Conservation (phyloP, 192 early-diverging fungal genomes). For the Podila verticillata region DNA sequence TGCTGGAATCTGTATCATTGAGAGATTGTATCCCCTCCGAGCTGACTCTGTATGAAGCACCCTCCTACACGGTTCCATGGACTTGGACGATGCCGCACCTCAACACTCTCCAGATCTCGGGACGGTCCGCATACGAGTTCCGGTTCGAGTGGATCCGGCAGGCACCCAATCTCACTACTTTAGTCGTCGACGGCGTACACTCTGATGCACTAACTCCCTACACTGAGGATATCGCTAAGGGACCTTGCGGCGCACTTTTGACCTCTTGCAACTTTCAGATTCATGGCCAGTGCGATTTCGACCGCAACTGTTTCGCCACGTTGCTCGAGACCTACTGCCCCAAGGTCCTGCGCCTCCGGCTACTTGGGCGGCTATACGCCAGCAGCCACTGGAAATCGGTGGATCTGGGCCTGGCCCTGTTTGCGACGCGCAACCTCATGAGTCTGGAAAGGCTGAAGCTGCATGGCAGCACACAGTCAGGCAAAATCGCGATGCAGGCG, state of each 20-base stretch:
- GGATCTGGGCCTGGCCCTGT: not conserved
- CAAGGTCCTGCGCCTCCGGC: constrained; percentile 1
- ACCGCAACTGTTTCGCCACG: not conserved
- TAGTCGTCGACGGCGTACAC: constrained; percentile 2
- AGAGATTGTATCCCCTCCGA: not conserved
- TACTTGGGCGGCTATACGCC: not conserved
- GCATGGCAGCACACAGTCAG: not conserved
- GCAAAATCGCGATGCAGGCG: no score
- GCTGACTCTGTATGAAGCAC: not conserved
- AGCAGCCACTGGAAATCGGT: not conserved
- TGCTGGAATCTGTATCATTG: constrained; percentile 5
- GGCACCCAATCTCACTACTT: not conserved
- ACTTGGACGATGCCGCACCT: constrained; percentile 18
- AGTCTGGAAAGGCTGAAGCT: not conserved
- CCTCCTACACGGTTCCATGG: not conserved
- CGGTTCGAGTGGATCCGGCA: constrained; percentile 16
- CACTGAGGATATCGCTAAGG: not conserved
- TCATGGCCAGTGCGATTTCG: not conserved
- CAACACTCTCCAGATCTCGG: constrained; percentile 6
- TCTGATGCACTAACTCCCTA: not conserved
- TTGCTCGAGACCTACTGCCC: constrained; percentile 16
- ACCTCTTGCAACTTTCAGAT: constrained; percentile 7
- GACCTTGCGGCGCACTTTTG: not conserved
- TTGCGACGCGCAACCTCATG: not conserved
- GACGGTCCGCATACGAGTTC: constrained; percentile 9